A percentile compares a stretch with the other conserved stretches of the same genome.
phyloP scores from a whole-genome alignment of 805 yeast genomes.

The Metschnikowia borealis region DNA sequence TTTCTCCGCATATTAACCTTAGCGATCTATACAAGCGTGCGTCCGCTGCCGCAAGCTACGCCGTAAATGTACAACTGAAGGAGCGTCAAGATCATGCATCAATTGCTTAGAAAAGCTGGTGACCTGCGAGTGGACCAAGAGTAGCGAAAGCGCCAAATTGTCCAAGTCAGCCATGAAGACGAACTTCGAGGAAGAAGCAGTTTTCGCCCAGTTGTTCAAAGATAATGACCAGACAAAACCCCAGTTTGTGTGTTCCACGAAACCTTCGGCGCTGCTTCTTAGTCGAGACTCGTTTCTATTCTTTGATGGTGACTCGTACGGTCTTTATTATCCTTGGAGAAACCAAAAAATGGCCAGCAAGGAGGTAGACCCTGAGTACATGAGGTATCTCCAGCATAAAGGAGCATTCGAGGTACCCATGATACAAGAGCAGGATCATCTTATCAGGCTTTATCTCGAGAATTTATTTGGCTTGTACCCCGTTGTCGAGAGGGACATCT shows the following conservation, averaged over 20 bases:
- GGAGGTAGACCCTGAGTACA: slow-evolving; percentile 1
- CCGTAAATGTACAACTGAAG: not conserved
- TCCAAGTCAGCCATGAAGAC: not conserved
- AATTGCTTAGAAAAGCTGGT: not conserved
- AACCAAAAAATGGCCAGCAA: not conserved
- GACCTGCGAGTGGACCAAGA: not conserved
- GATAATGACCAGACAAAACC: slow-evolving; percentile 1
- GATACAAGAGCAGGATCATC: not conserved
- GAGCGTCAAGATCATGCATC: not conserved
- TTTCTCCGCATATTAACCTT: not conserved
- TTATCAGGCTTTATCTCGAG: not conserved
- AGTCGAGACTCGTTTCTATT: slow-evolving; percentile 2
- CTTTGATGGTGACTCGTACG: slow-evolving; percentile 4
- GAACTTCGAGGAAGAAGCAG: not conserved
- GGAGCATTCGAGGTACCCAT: slow-evolving; percentile 3
- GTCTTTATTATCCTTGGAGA: slow-evolving; percentile 3
- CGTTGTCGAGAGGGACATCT: slow-evolving; percentile 2
- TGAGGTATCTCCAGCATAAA: not conserved
- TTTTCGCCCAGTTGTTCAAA: slow-evolving; percentile 1
- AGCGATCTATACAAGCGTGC: slow-evolving; percentile 3
- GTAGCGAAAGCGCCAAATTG: not conserved
- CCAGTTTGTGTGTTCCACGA: slow-evolving; percentile 4
- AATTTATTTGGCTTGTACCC: slow-evolving; percentile 1
- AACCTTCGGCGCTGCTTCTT: slow-evolving; percentile 4
- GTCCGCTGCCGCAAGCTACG: slow-evolving; percentile 2